Evolutionary conservation across 768 basidiomycete genomes (phyloP).

Genomic region (Pilatotrama ljubarskyi): DNA sequence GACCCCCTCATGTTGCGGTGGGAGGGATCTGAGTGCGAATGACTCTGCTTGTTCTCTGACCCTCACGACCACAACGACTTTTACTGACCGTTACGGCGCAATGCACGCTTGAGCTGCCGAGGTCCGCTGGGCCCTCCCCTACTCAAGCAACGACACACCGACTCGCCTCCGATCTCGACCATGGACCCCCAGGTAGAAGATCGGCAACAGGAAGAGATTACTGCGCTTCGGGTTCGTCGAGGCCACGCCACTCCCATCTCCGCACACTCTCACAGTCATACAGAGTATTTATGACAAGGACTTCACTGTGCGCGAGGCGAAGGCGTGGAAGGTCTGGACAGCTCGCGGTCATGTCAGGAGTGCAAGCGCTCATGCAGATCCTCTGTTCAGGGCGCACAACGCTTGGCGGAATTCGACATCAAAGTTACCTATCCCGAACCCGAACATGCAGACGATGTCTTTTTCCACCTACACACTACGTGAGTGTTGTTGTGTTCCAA

Average conservation of each 20-base stretch:
- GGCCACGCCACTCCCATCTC: background rate
- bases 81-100: conserved; percentile 20
- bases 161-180: conserved; percentile 30
- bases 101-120: conserved; percentile 79
- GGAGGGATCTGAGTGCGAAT: conserved; percentile 6
- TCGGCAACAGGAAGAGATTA: conserved; percentile 68
- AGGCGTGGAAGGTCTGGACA: conserved; percentile 74
- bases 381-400: conserved; percentile 55
- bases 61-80: conserved; percentile 17
- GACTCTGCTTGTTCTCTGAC: conserved; percentile 14
- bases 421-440: conserved; percentile 66
- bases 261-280: background rate
- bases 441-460: conserved; percentile 55
- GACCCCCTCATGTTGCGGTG: conserved; percentile 7
- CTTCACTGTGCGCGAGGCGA: conserved; percentile 72
- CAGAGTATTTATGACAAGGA: conserved; percentile 77
- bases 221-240: conserved; percentile 51
- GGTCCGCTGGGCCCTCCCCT: conserved; percentile 67
- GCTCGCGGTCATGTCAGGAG: background rate
- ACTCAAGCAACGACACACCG: conserved; percentile 50
- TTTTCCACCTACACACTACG: conserved; percentile 71
- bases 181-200: conserved; percentile 75
- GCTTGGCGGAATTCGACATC: conserved; percentile 76
- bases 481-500: conserved; percentile 35
- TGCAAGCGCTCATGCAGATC: conserved; percentile 1